A percentile compares a stretch with the other conserved stretches of the same genome.
phyloP scores from a whole-genome alignment of 495 filamentous ascomycete species.

The Bryoglossum gracile region DNA sequence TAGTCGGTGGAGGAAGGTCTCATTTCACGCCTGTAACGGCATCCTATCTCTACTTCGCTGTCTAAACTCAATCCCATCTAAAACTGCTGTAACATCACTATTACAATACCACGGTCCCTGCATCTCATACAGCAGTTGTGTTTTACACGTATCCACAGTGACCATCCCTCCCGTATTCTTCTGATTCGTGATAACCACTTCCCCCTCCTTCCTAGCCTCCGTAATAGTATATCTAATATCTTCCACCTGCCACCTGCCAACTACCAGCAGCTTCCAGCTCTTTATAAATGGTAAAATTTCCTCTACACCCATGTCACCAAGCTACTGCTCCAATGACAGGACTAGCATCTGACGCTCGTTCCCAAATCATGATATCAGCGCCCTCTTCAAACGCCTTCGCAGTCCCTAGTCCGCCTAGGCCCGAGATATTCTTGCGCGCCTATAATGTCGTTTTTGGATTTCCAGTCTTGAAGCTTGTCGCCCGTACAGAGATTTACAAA shows the following conservation, averaged over 20 bases:
- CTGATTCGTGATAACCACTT: conserved; percentile 31
- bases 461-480: conserved; percentile 28
- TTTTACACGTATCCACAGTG: conserved; percentile 44
- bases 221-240: conserved; percentile 53
- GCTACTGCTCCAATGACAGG: conserved; percentile 43
- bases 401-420: conserved; percentile 44
- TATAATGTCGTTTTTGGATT: conserved; percentile 31
- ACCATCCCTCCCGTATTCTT: conserved; percentile 21
- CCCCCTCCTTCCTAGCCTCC: conserved; percentile 44
- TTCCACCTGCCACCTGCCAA: conserved; percentile 23
- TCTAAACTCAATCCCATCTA: conserved; percentile 42
- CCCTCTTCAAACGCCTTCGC: conserved; percentile 41
- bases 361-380: conserved; percentile 50
- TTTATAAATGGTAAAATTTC: conserved; percentile 53
- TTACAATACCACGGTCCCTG: conserved; percentile 54
- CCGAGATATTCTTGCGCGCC: conserved; percentile 39
- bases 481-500: conserved; percentile 17
- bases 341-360: conserved; percentile 47
- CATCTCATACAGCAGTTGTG: conserved; percentile 55
- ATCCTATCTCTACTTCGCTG: conserved; percentile 39
- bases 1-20: conserved; percentile 34
- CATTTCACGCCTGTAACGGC: conserved; percentile 37
- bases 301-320: conserved; percentile 44
- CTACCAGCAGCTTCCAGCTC: conserved; percentile 29
- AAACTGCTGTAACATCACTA: conserved; percentile 46